Base-by-base conservation (phyloP, 139 green algal genomes). In the Volvox reticuliferus region DNA sequence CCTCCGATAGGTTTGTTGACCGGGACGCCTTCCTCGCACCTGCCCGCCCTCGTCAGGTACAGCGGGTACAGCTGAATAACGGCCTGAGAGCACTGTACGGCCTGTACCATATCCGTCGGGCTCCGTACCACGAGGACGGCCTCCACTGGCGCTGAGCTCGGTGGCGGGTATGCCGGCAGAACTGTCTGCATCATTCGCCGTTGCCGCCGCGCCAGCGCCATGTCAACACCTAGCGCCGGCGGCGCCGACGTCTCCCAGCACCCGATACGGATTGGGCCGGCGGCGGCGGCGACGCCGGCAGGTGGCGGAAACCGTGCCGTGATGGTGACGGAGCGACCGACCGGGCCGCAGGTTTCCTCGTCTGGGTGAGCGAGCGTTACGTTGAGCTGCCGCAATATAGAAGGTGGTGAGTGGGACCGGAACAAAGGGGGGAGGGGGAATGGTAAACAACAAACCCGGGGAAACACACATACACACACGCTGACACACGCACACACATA, bases 1-100 rank as follows among this genome's bases (percentile, higher is more conserved):
- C 21, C 24, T 24, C 61, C 30, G 50, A 36, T 17, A 12, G 12
- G 24, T 28, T 28, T 28, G 44, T 14, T 5, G 9, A n/a, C n/a
- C 5, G 44, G 44, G 44, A 75, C 79, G 28, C 44, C 35, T 37
- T 63, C 21, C n/a, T 26, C 81, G 9, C 83, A 88, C 83, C 67
- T 79, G 24, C 3, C 18, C 24, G 67, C 83, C 26, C 21, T 21
- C 1, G 12, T 36, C 35, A 30, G 17, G 83, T 88, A 88, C 67
- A 44, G 36, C 35, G 83, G 83, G 67, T 81, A 88, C 2, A 88
- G 65, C 83, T 80, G 67, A 36, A 88, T 37, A 17, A 88, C 83
- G 21, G 83, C 83, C 83, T 30, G 36, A 3, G 83, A 88, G 83
- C 83, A 88, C 67, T 88, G 36, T 37, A 67, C 83, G 63, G 83